Evolutionary conservation across 257 asterid species (phyloP).

Genomic region (Nicotiana obtusifolia): DNA sequence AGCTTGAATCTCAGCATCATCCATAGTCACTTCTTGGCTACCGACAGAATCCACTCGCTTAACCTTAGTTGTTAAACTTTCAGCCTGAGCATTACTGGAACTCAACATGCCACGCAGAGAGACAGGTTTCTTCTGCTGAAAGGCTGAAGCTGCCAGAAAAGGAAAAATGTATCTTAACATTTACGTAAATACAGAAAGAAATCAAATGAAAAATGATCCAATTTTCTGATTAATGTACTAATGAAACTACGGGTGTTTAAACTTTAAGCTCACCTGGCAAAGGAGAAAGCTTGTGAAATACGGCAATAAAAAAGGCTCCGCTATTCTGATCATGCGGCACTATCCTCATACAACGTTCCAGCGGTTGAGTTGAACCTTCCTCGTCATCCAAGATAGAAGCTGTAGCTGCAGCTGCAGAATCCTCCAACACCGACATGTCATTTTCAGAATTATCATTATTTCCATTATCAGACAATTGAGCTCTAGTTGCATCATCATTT

Average conservation of each 20-base stretch:
- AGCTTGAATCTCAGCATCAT: constrained; percentile 18
- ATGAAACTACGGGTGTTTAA: not conserved
- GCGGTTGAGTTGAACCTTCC: constrained; percentile 69
- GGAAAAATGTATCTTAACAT: not conserved
- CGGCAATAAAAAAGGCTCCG: constrained; percentile 96
- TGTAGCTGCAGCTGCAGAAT: constrained; percentile 29
- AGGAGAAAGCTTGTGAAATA: constrained; percentile 60
- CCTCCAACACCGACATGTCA: constrained; percentile 22
- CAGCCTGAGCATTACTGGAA: constrained; percentile 25
- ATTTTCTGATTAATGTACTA: not conserved
- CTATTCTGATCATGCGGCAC: constrained; percentile 98
- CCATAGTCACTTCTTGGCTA: constrained; percentile 1
- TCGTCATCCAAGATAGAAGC: constrained; percentile 39
- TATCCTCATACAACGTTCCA: constrained; percentile 96
- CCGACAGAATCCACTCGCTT: constrained; percentile 4
- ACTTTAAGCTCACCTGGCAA: constrained; percentile 46
- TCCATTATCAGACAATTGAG: constrained; percentile 23
- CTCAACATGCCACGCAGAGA: constrained; percentile 26
- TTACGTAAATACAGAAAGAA: constrained; percentile 21
- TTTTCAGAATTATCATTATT: constrained; percentile 25
- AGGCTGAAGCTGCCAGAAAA: constrained; percentile 7
- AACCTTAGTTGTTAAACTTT: constrained; percentile 27
- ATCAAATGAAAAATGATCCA: not conserved
- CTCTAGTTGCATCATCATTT: constrained; percentile 26
- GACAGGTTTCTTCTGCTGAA: constrained; percentile 39